phyloP scores from a whole-genome alignment of 768 basidiomycete species.

The Auricularia sp. region DNA sequence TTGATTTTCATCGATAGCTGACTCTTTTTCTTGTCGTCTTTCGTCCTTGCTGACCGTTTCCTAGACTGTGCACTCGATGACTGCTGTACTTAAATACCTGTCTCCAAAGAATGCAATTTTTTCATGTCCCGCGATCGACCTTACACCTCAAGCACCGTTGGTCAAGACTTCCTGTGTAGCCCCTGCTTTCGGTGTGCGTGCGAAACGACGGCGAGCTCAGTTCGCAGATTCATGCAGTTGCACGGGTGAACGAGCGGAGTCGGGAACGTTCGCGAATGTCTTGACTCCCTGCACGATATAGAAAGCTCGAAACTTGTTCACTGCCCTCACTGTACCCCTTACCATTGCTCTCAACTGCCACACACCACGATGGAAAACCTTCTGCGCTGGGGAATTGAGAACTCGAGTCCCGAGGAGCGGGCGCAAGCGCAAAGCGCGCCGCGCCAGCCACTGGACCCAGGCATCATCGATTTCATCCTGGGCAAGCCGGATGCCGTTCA shows the following conservation, averaged over 20 bases:
- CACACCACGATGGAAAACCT: constrained; percentile 52
- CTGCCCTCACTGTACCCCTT: background rate
- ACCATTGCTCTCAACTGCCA: background rate
- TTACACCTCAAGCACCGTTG: too few species aligned
- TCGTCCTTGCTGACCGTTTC: background rate
- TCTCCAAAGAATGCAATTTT: background rate
- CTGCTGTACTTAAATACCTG: background rate
- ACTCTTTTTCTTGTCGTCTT: background rate
- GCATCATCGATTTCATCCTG: constrained; percentile 74
- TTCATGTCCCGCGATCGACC: too few species aligned
- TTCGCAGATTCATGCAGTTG: background rate
- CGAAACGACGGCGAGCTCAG: too few species aligned
- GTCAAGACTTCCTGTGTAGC: too few species aligned
- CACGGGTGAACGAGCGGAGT: background rate
- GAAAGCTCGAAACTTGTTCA: too few species aligned
- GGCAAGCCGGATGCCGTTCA: constrained; percentile 72
- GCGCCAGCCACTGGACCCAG: constrained; percentile 55
- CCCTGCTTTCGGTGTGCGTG: too few species aligned
- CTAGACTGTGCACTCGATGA: background rate
- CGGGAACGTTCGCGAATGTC: background rate
- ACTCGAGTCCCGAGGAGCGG: constrained; percentile 35
- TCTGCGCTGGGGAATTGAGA: constrained; percentile 73
- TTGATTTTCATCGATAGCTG: constrained; percentile 9
- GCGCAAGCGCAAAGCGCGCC: constrained; percentile 19
- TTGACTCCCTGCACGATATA: too few species aligned